Percentiles rank a stretch among this genome's conserved stretches.
Conservation (phyloP, 257 asterid species). For the Ilex asprella region DNA sequence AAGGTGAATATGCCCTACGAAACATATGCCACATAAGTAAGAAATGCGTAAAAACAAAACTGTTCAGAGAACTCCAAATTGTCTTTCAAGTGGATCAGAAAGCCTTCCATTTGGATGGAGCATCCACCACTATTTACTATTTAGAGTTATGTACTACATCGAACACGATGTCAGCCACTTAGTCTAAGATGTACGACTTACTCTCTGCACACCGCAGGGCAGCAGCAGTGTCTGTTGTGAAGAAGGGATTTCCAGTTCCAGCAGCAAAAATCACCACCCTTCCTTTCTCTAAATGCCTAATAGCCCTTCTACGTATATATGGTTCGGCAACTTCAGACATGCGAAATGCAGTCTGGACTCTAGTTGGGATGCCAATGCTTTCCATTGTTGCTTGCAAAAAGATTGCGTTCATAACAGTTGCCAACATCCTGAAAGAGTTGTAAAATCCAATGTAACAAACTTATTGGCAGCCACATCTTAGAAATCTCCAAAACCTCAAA, state of each 20-base stretch:
- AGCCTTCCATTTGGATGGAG: too few relatives aligned
- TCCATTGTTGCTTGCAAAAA: slow-evolving; percentile 97
- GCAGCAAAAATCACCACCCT: slow-evolving; percentile 97
- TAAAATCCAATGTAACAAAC: background rate
- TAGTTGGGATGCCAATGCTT: slow-evolving; percentile 92
- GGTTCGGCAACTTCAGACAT: slow-evolving; percentile 99
- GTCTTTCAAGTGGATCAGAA: too few relatives aligned
- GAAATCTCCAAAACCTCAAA: background rate
- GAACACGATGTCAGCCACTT: slow-evolving; percentile 9
- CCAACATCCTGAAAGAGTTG: slow-evolving; percentile 70
- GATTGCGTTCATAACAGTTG: slow-evolving; percentile 98
- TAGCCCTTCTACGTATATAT: slow-evolving; percentile 88
- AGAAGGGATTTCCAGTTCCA: slow-evolving; percentile 97
- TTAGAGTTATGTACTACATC: background rate
- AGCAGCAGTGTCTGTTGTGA: slow-evolving; percentile 99
- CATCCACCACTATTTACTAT: too few relatives aligned
- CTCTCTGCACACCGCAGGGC: slow-evolving; percentile 97
- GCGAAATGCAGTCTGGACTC: slow-evolving; percentile 97
- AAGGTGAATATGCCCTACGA: too few relatives aligned
- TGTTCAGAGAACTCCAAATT: too few relatives aligned
- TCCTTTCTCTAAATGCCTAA: slow-evolving; percentile 95
- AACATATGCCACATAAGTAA: too few relatives aligned
- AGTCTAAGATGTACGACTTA: slow-evolving; percentile 29
- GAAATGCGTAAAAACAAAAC: too few relatives aligned
- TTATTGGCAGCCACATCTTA: background rate